Evolutionary conservation across 228 moss, liverwort and hornwort genomes (phyloP).

Genomic region (Sphagnum fallax): DNA sequence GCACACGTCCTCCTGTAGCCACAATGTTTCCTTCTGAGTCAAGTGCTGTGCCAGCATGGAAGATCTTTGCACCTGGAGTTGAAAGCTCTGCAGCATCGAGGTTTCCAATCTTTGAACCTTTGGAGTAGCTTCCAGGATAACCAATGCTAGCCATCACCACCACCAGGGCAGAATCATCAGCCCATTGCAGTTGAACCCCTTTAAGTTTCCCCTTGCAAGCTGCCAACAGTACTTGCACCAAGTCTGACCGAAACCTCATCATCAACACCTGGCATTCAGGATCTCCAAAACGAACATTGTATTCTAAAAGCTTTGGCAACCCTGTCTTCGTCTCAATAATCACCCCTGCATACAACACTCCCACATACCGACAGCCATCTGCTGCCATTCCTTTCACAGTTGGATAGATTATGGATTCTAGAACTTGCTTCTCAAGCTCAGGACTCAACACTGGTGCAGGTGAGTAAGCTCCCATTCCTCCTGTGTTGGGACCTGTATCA

Average conservation of each 20-base stretch:
- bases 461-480: constrained; percentile 94
- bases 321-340: constrained; percentile 87
- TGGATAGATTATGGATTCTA: constrained; percentile 77
- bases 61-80: constrained; percentile 52
- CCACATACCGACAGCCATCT: constrained; percentile 60
- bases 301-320: constrained; percentile 80
- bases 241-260: constrained; percentile 70
- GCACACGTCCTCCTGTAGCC: constrained; percentile 74
- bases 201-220: constrained; percentile 63
- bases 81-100: constrained; percentile 48
- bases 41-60: constrained; percentile 73
- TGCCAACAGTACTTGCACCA: constrained; percentile 64
- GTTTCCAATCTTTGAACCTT: constrained; percentile 50
- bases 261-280: constrained; percentile 94
- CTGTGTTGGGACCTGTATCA: constrained; percentile 82
- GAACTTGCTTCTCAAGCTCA: constrained; percentile 46
- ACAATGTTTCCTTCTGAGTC: constrained; percentile 49
- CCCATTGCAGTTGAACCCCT: constrained; percentile 58
- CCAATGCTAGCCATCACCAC: constrained; percentile 86
- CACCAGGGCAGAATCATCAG: constrained; percentile 66
- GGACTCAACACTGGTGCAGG: constrained; percentile 74
- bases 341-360: constrained; percentile 80
- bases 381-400: constrained; percentile 77
- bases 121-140: constrained; percentile 64
- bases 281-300: constrained; percentile 95